Evolutionary conservation across 805 yeast genomes (phyloP), one percentile per base, ranked within the genome.

Genomic region (Metschnikowia lochheadii): DNA sequence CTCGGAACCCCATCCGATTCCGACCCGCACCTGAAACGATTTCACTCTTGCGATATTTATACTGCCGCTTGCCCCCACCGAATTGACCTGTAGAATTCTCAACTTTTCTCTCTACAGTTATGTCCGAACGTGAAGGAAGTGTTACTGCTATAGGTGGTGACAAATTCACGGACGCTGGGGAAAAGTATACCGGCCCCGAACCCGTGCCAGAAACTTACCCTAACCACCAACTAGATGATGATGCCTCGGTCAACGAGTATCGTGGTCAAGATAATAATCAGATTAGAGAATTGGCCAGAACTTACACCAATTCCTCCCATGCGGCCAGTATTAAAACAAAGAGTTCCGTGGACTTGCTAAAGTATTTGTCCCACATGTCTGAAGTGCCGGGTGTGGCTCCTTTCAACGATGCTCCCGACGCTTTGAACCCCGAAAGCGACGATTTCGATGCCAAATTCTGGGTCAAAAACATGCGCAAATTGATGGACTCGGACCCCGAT

Each of bases 391-490:
- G 62, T n/a, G 56, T 58, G 26, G 52, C 48, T 18, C 61, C 61
- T n/a, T 58, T 41, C 17, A 26, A 32, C 13, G 57, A 55, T 36
- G 55, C 49, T 4, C 52, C 50, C 7, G 60, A 51, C 8, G 37
- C 52, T 46, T 69, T 85, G 57, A 81, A 85, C 60, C 90, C 90
- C 1, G 69, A 72, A 20, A 71, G 79, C 46, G 84, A 79, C n/a
- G 61, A 76, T 6, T 84, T 84, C 62, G 76, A 78, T 56, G 75
- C 86, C 47, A 79, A 77, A 59, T 79, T 76, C 49, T 84, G 90
- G 90, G 82, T 84, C 49, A 81, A 81, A 60, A 84, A 84, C 58
- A 64, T 83, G 68, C 72, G 83, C 52, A 80, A 79, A 53, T 60
- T 84, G 51, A 64, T 68, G 56, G 74, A 73, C 34, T 61, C 75